phyloP scores from a whole-genome alignment of 441 rosid genomes.

The Euphorbia corollata region DNA sequence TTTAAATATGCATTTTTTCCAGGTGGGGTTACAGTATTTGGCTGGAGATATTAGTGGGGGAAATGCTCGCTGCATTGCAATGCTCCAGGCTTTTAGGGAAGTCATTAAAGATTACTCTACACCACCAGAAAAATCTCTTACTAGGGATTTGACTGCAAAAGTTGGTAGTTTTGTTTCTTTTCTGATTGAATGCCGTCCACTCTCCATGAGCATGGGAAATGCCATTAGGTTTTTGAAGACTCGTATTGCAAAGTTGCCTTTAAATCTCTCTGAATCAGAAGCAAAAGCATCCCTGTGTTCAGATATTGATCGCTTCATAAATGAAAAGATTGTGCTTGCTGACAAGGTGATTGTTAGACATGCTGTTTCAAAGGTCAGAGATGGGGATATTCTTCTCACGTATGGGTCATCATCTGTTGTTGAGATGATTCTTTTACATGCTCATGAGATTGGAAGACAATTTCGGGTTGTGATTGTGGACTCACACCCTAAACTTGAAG shows the following conservation, averaged over 20 bases:
- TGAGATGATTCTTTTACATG: slow-evolving; percentile 76
- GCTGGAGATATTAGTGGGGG: slow-evolving; percentile 82
- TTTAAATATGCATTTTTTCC: slow-evolving; percentile 19
- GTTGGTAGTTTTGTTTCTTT: slow-evolving; percentile 73
- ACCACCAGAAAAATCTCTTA: slow-evolving; percentile 63
- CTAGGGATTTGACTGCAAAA: slow-evolving; percentile 73
- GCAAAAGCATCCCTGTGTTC: slow-evolving; percentile 62
- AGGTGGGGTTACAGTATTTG: slow-evolving; percentile 86
- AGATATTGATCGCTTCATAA: slow-evolving; percentile 74
- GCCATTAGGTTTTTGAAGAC: slow-evolving; percentile 70
- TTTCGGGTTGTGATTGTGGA: slow-evolving; percentile 86
- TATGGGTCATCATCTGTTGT: slow-evolving; percentile 78
- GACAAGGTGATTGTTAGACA: slow-evolving; percentile 69
- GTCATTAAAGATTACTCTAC: slow-evolving; percentile 66
- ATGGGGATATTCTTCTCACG: slow-evolving; percentile 86
- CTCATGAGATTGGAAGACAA: slow-evolving; percentile 69
- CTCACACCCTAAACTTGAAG: slow-evolving; percentile 87
- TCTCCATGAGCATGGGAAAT: slow-evolving; percentile 92
- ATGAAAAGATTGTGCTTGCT: slow-evolving; percentile 72
- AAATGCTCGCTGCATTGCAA: slow-evolving; percentile 94
- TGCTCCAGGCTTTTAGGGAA: slow-evolving; percentile 86
- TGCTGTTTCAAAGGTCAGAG: slow-evolving; percentile 75
- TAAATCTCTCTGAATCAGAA: slow-evolving; percentile 62
- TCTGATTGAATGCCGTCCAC: slow-evolving; percentile 81
- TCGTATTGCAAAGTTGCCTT: slow-evolving; percentile 66